A percentile compares a stretch with the other conserved stretches of the same genome.
Conservation (phyloP, 202 grass and related monocot genomes). For the Cymbopogon flexuosus region DNA sequence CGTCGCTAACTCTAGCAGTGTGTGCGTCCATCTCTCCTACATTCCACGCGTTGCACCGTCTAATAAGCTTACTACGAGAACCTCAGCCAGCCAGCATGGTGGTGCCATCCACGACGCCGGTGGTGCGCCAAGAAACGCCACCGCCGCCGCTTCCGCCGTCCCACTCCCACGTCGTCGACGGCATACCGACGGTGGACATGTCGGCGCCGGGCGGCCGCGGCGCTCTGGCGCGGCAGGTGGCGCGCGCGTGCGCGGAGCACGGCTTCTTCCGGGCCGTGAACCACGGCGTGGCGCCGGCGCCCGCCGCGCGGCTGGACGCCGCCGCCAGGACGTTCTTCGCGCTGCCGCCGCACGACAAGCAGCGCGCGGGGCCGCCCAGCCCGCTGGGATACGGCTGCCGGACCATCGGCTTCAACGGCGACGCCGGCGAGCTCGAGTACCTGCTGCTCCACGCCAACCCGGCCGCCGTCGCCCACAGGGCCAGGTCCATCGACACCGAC, state of each 20-base stretch:
- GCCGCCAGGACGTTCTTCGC: conserved; percentile 57
- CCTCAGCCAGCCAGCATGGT: conserved; percentile 37
- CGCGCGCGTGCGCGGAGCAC: conserved; percentile 46
- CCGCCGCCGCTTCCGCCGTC: neutral
- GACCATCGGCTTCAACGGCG: conserved; percentile 81
- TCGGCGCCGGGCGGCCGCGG: conserved; percentile 31
- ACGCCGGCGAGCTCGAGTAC: conserved; percentile 92
- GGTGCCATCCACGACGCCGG: conserved; percentile 45
- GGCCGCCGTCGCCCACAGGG: conserved; percentile 51
- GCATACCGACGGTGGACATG: conserved; percentile 69
- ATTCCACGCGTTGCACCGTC: conserved; percentile 7
- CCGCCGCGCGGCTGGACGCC: conserved; percentile 49
- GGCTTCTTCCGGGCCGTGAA: conserved; percentile 82
- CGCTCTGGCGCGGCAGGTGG: conserved; percentile 37
- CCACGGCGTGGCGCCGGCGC: conserved; percentile 44
- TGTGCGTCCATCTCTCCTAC: neutral
- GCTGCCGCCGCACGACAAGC: conserved; percentile 47
- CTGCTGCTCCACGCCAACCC: conserved; percentile 82
- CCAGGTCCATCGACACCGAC: conserved; percentile 50
- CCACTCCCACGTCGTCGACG: neutral
- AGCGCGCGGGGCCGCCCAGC: conserved; percentile 66
- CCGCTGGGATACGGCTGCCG: conserved; percentile 81
- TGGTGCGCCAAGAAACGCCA: conserved; percentile 16
- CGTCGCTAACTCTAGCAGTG: neutral
- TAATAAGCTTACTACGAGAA: neutral